phyloP scores from a whole-genome alignment of 495 filamentous ascomycete species.

The Aspergillus asperescens region DNA sequence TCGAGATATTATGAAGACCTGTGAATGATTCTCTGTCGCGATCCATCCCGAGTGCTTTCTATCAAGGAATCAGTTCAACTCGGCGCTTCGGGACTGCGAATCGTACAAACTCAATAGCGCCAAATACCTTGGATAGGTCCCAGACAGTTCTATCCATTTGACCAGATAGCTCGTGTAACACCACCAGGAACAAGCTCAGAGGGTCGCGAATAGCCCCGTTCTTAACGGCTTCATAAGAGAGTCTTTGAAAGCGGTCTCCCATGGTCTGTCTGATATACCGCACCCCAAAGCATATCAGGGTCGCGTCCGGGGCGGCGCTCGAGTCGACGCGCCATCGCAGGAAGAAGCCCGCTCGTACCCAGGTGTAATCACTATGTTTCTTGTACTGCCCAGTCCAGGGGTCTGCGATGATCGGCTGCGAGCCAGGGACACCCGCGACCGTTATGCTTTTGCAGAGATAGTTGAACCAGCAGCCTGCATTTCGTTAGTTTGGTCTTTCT shows the following conservation, averaged over 20 bases:
- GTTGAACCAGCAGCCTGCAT: neutral
- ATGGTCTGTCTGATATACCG: neutral
- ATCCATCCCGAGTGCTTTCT: neutral
- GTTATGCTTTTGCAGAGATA: conserved; percentile 7
- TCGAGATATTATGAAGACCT: neutral
- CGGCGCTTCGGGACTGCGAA: neutral
- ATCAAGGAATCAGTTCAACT: neutral
- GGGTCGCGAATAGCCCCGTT: neutral
- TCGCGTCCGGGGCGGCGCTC: neutral
- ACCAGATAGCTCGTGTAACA: neutral
- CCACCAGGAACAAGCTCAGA: neutral
- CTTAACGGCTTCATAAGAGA: neutral
- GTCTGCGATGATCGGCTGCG: neutral
- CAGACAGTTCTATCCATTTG: neutral
- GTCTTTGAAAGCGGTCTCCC: neutral
- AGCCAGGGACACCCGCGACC: neutral
- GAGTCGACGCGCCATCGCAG: neutral
- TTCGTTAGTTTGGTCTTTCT: neutral
- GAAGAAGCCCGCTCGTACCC: neutral
- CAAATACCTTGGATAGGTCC: neutral
- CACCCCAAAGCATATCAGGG: neutral
- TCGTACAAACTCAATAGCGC: neutral
- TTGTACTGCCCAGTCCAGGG: neutral
- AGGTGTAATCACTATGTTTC: neutral
- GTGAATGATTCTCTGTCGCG: neutral